Evolutionary conservation across 352 stramenopile species (phyloP).

Genomic region (Phytopythium montanum): DNA sequence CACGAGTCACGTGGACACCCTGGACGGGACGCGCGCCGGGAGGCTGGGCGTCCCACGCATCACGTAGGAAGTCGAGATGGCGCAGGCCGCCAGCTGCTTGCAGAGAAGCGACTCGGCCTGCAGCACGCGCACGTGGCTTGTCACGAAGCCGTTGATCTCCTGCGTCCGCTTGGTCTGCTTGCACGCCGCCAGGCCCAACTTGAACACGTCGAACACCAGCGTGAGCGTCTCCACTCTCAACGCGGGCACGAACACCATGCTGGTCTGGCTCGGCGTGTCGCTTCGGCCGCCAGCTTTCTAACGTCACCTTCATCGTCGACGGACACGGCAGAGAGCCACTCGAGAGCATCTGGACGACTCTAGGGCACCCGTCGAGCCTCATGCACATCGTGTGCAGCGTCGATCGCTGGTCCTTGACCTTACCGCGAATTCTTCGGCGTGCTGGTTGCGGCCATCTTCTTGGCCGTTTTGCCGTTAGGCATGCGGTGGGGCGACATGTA

Average conservation of each 20-base stretch:
- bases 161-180: constrained; percentile 37
- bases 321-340: constrained; percentile 16
- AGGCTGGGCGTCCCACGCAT: too few relatives aligned
- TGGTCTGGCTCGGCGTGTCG: background rate
- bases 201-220: constrained; percentile 54
- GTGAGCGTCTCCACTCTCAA: constrained; percentile 38
- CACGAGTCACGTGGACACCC: too few relatives aligned
- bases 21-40: too few relatives aligned
- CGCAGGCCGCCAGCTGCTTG: constrained; percentile 37
- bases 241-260: constrained; percentile 26
- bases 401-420: constrained; percentile 43
- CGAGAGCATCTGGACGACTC: background rate
- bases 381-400: constrained; percentile 41
- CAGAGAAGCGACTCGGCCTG: constrained; percentile 63
- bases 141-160: constrained; percentile 68
- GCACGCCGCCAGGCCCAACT: constrained; percentile 45
- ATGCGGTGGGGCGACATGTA: constrained; percentile 29
- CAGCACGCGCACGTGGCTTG: constrained; percentile 49
- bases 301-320: constrained; percentile 24
- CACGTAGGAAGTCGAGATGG: too few relatives aligned
- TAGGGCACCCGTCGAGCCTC: constrained; percentile 15
- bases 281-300: constrained; percentile 11
- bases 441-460: constrained; percentile 15
- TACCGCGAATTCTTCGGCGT: constrained; percentile 39
- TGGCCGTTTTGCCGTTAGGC: too few relatives aligned